These are phyloP conservation scores for Juglanconis juglandina DNA, from an alignment of 2,329 filamentous ascomycete species.

Conservation along the genomic window DNA sequence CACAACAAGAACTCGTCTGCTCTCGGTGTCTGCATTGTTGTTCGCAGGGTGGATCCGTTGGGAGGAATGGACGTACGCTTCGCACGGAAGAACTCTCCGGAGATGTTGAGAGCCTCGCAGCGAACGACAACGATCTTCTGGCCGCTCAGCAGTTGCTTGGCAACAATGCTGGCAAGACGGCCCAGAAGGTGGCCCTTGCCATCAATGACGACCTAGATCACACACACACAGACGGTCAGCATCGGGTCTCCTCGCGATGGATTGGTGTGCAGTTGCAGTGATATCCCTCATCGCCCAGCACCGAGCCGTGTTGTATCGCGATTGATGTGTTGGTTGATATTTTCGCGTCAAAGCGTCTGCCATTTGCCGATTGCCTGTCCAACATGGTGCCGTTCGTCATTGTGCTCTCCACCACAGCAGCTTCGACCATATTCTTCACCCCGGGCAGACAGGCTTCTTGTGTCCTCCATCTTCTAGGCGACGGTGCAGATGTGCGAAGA, in stretches of 20 bases:
- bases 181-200: conserved; percentile 99
- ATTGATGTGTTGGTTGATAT: too few relatives aligned
- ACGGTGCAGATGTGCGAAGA: not conserved
- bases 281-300: too few relatives aligned
- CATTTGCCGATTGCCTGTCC: too few relatives aligned
- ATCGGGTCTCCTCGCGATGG: not conserved
- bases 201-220: conserved; percentile 87
- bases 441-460: not conserved
- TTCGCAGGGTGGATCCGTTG: conserved; percentile 1
- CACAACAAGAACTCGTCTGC: not conserved
- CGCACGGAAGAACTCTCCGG: conserved; percentile 99
- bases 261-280: too few relatives aligned
- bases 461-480: not conserved
- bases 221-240: conserved; percentile 12
- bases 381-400: too few relatives aligned
- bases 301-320: too few relatives aligned
- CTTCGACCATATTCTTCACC: not conserved
- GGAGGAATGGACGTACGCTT: conserved; percentile 78
- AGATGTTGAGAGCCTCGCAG: conserved; percentile 99
- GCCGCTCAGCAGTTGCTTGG: conserved; percentile 97
- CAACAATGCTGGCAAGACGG: conserved; percentile 95
- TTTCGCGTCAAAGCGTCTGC: too few relatives aligned
- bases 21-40: not conserved
- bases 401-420: conserved; percentile 1
- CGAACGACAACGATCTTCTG: conserved; percentile 99